phyloP scores from a whole-genome alignment of 805 yeast genomes.

The Candida golubevii region DNA sequence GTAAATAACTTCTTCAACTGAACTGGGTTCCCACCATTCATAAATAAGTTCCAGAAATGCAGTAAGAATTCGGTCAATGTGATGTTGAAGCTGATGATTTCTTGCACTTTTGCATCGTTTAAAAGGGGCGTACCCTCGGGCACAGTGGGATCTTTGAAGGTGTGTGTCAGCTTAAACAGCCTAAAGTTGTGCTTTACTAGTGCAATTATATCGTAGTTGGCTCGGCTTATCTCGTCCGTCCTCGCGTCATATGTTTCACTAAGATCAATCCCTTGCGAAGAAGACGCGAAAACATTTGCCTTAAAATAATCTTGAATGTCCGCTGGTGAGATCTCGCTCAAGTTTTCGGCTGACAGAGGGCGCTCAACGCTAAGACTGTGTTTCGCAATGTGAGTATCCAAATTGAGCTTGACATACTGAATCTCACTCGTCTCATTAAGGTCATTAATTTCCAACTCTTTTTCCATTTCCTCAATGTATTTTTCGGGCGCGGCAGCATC shows the following conservation, averaged over 20 bases:
- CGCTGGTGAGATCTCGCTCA: not conserved
- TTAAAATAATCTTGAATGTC: conserved; percentile 13
- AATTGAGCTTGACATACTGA: conserved; percentile 49
- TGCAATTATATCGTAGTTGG: conserved; percentile 41
- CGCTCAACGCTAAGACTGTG: conserved; percentile 12
- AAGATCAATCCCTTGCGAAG: conserved; percentile 20
- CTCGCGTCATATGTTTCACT: conserved; percentile 27
- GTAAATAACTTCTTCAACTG: conserved; percentile 36
- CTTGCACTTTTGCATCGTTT: conserved; percentile 24
- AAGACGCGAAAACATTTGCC: conserved; percentile 14
- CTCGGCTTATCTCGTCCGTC: conserved; percentile 37
- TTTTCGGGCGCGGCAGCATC: conserved; percentile 9
- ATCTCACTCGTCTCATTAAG: conserved; percentile 44
- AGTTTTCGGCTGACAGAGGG: not conserved
- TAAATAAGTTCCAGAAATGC: conserved; percentile 40
- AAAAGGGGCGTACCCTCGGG: conserved; percentile 33
- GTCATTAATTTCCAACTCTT: conserved; percentile 49
- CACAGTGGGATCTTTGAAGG: conserved; percentile 13
- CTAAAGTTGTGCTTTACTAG: conserved; percentile 52
- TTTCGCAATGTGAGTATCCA: conserved; percentile 23
- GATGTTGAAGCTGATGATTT: conserved; percentile 34
- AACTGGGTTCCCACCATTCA: conserved; percentile 33
- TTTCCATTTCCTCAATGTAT: conserved; percentile 32
- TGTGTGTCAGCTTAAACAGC: conserved; percentile 40
- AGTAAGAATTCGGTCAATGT: conserved; percentile 40